Evolutionary conservation across 768 basidiomycete genomes (phyloP).

Genomic region (Hemileccinum rubropunctum): DNA sequence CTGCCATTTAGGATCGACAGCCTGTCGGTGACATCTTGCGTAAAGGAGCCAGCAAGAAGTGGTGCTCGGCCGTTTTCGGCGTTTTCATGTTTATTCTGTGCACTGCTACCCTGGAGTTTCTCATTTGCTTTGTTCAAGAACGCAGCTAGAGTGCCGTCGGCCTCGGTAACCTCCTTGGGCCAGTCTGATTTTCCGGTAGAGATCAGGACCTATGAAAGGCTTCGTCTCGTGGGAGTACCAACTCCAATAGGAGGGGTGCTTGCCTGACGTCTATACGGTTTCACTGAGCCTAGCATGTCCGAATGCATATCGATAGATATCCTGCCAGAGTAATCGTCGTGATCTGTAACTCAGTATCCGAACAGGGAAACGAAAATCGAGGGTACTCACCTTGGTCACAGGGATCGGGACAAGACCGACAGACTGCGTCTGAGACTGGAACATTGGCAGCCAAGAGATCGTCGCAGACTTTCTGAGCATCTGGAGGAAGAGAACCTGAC

Average conservation of each 20-base stretch:
- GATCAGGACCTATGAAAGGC: constrained; percentile 63
- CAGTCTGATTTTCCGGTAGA: constrained; percentile 91
- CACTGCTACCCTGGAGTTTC: constrained; percentile 4
- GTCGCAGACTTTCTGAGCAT: constrained; percentile 40
- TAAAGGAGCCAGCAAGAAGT: constrained; percentile 52
- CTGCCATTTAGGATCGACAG: constrained; percentile 84
- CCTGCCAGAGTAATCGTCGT: constrained; percentile 68
- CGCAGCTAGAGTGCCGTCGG: constrained; percentile 67
- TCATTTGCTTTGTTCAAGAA: constrained; percentile 37
- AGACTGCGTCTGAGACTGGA: constrained; percentile 66
- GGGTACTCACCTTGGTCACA: constrained; percentile 61
- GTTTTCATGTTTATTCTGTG: not conserved
- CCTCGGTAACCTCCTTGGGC: constrained; percentile 76
- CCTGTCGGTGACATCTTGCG: constrained; percentile 49
- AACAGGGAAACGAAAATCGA: constrained; percentile 26
- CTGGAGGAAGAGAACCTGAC: constrained; percentile 20
- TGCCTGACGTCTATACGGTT: constrained; percentile 82
- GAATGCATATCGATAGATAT: constrained; percentile 79
- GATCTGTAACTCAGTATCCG: constrained; percentile 42
- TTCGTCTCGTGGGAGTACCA: not conserved
- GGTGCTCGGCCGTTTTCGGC: constrained; percentile 4
- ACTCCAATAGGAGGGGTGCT: constrained; percentile 6
- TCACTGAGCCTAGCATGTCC: constrained; percentile 82
- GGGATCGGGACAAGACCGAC: constrained; percentile 72
- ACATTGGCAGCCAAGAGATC: constrained; percentile 57